Conservation (phyloP, 2,329 filamentous ascomycete species). For the Pseudogymnoascus sp. region DNA sequence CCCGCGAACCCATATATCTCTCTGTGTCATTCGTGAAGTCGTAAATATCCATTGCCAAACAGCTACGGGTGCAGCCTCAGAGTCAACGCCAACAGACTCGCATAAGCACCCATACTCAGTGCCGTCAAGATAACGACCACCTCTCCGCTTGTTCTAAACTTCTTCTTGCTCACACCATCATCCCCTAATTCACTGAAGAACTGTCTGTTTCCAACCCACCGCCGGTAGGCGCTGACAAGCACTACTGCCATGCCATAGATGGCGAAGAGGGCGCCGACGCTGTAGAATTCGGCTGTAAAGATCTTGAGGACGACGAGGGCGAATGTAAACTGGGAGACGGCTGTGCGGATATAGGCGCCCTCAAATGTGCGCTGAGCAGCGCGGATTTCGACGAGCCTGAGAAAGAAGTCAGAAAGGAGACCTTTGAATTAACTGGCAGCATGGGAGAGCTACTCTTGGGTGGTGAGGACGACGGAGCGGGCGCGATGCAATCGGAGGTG, state of each 20-base stretch:
- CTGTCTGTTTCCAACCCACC: constrained; percentile 86
- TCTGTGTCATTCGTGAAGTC: neutral
- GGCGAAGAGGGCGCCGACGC: constrained; percentile 91
- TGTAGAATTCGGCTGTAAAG: constrained; percentile 93
- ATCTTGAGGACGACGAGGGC: constrained; percentile 91
- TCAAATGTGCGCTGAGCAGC: constrained; percentile 95
- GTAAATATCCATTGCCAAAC: neutral
- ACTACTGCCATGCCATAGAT: constrained; percentile 82
- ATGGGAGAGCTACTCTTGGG: constrained; percentile 47
- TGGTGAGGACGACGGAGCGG: constrained; percentile 71
- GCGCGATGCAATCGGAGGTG: constrained; percentile 77
- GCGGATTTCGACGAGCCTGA: constrained; percentile 75
- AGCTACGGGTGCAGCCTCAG: constrained; percentile 29
- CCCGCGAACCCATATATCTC: neutral
- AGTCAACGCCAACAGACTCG: constrained; percentile 49
- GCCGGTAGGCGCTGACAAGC: constrained; percentile 73
- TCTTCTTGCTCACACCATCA: constrained; percentile 39
- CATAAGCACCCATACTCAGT: constrained; percentile 51
- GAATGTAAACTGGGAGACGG: constrained; percentile 90
- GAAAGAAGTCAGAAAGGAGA: neutral
- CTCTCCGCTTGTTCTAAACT: constrained; percentile 58
- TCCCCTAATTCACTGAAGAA: constrained; percentile 60
- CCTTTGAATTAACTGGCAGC: neutral
- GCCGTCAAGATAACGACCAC: constrained; percentile 51
- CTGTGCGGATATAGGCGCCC: constrained; percentile 91